phyloP scores from a whole-genome alignment of 1,139 yeast genomes.

The Arxiozyma bovina region DNA sequence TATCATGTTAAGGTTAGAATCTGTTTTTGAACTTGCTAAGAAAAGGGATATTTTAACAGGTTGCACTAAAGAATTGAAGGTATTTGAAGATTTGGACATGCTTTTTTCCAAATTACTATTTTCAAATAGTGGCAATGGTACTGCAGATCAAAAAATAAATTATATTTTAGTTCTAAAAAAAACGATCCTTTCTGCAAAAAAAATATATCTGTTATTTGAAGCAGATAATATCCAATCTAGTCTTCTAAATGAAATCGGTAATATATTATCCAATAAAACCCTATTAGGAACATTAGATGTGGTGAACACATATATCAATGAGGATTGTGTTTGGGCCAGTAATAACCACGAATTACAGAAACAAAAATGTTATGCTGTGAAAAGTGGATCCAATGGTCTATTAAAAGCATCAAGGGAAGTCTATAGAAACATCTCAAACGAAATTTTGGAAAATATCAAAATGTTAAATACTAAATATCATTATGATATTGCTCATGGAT shows the following conservation, averaged over 20 bases:
- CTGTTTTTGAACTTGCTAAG: constrained; percentile 32
- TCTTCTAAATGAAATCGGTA: constrained; percentile 29
- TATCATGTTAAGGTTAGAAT: constrained; percentile 31
- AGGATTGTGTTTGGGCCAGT: constrained; percentile 38
- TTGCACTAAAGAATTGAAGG: constrained; percentile 25
- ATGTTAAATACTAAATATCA: constrained; percentile 21
- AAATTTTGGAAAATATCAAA: constrained; percentile 29
- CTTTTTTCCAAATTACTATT: constrained; percentile 30
- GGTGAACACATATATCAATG: constrained; percentile 33
- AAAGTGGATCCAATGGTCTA: constrained; percentile 39
- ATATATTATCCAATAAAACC: constrained; percentile 27
- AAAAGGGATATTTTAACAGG: constrained; percentile 17
- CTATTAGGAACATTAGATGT: constrained; percentile 20
- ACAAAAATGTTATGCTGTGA: constrained; percentile 40
- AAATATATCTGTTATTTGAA: constrained; percentile 13
- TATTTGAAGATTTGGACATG: constrained; percentile 34
- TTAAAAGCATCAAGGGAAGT: constrained; percentile 39
- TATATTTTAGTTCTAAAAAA: constrained; percentile 35
- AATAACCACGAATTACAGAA: constrained; percentile 36
- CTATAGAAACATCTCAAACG: constrained; percentile 34
- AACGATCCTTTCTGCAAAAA: constrained; percentile 17
- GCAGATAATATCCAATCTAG: constrained; percentile 10
- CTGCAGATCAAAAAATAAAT: constrained; percentile 35
- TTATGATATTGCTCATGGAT: constrained; percentile 30
- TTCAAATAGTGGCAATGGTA: constrained; percentile 18